A percentile compares a stretch with the other conserved stretches of the same genome.
These are phyloP conservation scores for Mycena citricolor DNA, from an alignment of 1,284 basidiomycete genomes.

Conservation along the genomic window DNA sequence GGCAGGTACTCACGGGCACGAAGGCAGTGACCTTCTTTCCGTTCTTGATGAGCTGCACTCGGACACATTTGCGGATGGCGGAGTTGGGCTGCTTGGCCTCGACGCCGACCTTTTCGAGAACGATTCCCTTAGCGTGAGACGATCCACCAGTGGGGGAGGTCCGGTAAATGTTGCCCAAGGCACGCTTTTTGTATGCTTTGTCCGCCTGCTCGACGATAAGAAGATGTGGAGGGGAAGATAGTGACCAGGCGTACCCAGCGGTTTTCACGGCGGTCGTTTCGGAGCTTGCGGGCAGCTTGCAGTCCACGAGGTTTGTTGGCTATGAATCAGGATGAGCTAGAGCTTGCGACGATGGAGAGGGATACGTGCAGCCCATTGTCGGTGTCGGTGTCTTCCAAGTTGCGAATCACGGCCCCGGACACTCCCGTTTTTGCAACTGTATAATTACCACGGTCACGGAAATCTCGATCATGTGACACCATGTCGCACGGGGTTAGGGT, in stretches of 20 bases:
- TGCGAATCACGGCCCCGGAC: too few relatives aligned
- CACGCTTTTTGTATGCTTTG: slow-evolving; percentile 99
- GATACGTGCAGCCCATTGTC: slow-evolving; percentile 74
- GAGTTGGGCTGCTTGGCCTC: slow-evolving; percentile 99
- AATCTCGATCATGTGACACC: too few relatives aligned
- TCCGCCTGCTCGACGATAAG: slow-evolving; percentile 69
- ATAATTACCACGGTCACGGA: too few relatives aligned
- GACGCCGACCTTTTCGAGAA: slow-evolving; percentile 96
- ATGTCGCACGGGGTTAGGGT: too few relatives aligned
- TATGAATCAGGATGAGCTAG: slow-evolving; percentile 31
- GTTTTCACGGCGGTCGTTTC: slow-evolving; percentile 92
- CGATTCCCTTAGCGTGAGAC: slow-evolving; percentile 99
- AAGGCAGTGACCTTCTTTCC: slow-evolving; percentile 99
- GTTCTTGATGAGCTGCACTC: slow-evolving; percentile 99
- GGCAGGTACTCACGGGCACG: slow-evolving; percentile 50
- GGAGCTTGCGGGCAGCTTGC: slow-evolving; percentile 98
- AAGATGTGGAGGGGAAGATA: slow-evolving; percentile 8
- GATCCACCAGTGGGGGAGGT: slow-evolving; percentile 99
- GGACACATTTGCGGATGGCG: slow-evolving; percentile 99
- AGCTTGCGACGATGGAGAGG: slow-evolving; percentile 14
- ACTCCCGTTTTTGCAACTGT: too few relatives aligned
- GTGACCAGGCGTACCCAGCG: slow-evolving; percentile 76
- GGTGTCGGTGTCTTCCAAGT: too few relatives aligned
- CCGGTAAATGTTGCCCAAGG: slow-evolving; percentile 99
- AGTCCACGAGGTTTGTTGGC: slow-evolving; percentile 99